Base-by-base conservation (phyloP, 2,329 filamentous ascomycete genomes). In the Verticillium dahliae region DNA sequence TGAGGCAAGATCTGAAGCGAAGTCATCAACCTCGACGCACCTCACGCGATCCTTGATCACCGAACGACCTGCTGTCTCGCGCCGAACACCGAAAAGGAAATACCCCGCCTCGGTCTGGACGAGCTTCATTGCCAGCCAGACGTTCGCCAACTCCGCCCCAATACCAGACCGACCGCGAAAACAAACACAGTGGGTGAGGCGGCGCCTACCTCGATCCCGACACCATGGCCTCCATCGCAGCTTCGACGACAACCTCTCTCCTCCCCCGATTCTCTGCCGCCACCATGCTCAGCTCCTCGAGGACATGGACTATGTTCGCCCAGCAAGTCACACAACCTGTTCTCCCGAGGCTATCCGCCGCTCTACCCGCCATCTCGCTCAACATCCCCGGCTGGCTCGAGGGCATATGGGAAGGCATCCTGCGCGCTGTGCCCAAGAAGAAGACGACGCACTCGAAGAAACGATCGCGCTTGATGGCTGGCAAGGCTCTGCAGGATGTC, bases 401-500 rank as follows among this genome's bases (percentile, higher is more conserved):
- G 61, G 90, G 90, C 65, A 87, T 99, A 70, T 98, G 94, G 94
- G 94, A 97, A 68, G 92, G 91, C 6, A 85, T 99, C 56, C 82
- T 99, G 67, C 88, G 88, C 67, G 95, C 95, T 1, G 95, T 98
- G 15, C 95, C 95, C 5, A 99, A 99, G 84, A 98, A 97, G 81
- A 99, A 98, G 85, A 96, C 92, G 38, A 97, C 94, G 52, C 92
- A 99, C 76, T 91, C 91, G 81, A 97, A 95, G 81, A 97, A 92
- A 83, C 85, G 95, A 69, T 89, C 92, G 72, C 87, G 96, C 70
- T 92, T 96, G 73, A 90, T 98, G 88, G 94, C 93, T 31, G 95
- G 95, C 71, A 99, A 99, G 79, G 94, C 88, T 55, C 77, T 99
- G 69, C 91, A 97, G 78, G 95, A 99, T 73, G 87, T 96, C 62